Conservation (phyloP, 176 grass and related monocot genomes). For the Lolium multiflorum region DNA sequence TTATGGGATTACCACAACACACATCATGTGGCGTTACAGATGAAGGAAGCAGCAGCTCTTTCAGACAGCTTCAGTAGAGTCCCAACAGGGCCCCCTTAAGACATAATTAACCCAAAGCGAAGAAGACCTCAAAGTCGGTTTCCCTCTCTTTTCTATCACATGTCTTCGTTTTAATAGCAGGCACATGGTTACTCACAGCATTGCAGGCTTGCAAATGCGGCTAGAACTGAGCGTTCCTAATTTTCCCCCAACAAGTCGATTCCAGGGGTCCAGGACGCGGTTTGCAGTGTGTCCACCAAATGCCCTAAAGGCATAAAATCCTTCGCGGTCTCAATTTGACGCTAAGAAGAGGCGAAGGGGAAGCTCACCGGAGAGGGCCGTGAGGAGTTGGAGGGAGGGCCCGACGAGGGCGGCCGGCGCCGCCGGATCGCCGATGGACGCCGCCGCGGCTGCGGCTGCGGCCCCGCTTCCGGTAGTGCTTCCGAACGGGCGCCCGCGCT, state of each 20-base stretch:
- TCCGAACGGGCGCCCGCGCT: slow-evolving; percentile 88
- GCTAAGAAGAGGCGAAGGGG: background rate
- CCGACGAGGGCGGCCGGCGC: slow-evolving; percentile 74
- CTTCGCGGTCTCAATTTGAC: background rate
- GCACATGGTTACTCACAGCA: background rate
- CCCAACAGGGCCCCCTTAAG: slow-evolving; percentile 5
- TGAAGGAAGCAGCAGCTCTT: background rate
- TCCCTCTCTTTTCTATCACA: background rate
- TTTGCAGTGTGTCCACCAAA: background rate
- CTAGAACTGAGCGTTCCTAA: background rate
- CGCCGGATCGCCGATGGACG: slow-evolving; percentile 53
- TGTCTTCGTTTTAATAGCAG: background rate
- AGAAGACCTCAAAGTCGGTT: background rate
- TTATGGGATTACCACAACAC: background rate
- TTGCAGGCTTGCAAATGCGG: slow-evolving; percentile 25
- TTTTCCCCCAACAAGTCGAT: background rate
- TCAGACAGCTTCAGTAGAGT: background rate
- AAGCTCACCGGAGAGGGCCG: slow-evolving; percentile 61
- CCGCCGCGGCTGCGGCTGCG: slow-evolving; percentile 34
- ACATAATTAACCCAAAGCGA: background rate
- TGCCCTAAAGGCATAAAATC: slow-evolving; percentile 32
- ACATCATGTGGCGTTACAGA: background rate
- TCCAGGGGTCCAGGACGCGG: background rate
- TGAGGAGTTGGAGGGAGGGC: slow-evolving; percentile 79
- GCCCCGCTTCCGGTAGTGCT: slow-evolving; percentile 65